Base-by-base conservation (phyloP, 2,329 filamentous ascomycete species). In the Colletotrichum magnum region DNA sequence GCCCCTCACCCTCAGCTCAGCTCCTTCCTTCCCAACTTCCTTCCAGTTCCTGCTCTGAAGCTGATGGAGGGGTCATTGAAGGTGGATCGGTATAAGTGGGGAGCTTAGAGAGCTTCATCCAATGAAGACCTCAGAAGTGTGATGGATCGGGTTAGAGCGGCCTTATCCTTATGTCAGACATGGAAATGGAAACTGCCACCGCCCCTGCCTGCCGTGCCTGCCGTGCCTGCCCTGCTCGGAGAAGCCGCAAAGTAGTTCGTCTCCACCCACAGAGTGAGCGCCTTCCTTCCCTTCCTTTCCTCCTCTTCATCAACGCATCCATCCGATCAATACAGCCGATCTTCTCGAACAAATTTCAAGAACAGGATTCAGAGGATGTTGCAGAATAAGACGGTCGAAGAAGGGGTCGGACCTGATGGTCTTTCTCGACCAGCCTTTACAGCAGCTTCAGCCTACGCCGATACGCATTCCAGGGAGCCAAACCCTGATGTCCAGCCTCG, bases 141-240 rank as follows among this genome's bases (percentile, higher is more conserved):
- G 15, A 52, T 7, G 2, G 16, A 47, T 32, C 2, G 15, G 64
- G 64, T 16, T 58, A 48, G 64, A 32, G 2, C 1, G 0, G 7
- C 16, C 41, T 66, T 66, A 68, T 50, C 16, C 41, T 66, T 66
- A 68, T 51, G 28, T 68, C 51, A 68, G 59, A 58, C 47, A 41
- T 6, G 24, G 15, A 3, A 39, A 9, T 28, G 32, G 32, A 36
- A 36, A 36, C 32, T 36, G 32, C 32, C 7, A n/a, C n/a, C n/a
- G n/a, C n/a, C n/a, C n/a, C n/a, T n/a, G n/a, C n/a, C n/a, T n/a
- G n/a, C n/a, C 10, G 6, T 39, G 21, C 28, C 57, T 43, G 57
- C 21, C 57, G 39, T 45, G 5, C 6, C 9, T 36, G 32, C 32
- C 32, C 45, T 58, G n/a, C 28, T 59, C 13, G 9, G 47, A 12